These are phyloP conservation scores for Pseudopithomyces chartarum DNA, from an alignment of 2,329 filamentous ascomycete species.

Conservation along the genomic window DNA sequence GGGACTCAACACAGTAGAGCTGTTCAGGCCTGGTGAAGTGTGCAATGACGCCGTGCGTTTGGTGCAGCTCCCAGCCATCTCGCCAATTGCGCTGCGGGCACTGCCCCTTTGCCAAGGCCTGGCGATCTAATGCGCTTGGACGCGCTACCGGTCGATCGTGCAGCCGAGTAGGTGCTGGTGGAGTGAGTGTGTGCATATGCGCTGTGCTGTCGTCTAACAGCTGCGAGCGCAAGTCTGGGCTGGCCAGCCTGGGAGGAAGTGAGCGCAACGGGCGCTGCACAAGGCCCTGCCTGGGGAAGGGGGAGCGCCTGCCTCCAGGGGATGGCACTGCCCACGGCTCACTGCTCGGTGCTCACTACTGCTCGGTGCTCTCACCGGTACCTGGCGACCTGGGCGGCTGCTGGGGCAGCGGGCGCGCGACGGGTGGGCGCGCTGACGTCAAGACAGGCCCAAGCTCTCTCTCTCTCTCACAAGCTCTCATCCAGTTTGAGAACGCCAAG, in stretches of 20 bases:
- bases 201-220: no score
- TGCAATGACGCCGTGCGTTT: slow-evolving; percentile 2
- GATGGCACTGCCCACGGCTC: no score
- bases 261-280: no score
- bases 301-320: no score
- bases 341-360: no score
- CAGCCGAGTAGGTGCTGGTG: neutral
- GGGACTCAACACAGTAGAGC: neutral
- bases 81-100: slow-evolving; percentile 2
- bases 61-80: neutral
- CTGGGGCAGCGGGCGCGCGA: neutral
- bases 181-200: no score
- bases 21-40: neutral
- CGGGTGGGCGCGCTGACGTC: neutral
- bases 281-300: no score
- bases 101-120: slow-evolving; percentile 5
- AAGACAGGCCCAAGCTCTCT: neutral
- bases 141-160: neutral
- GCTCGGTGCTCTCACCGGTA: no score
- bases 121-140: neutral
- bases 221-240: no score
- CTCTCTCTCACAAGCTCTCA: no score
- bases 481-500: slow-evolving; percentile 6
- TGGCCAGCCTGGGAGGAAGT: no score
- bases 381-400: no score